Evolutionary conservation across 106 monocot species (phyloP), one percentile per base, ranked within the genome.

Genomic region (Phalaenopsis equestris): DNA sequence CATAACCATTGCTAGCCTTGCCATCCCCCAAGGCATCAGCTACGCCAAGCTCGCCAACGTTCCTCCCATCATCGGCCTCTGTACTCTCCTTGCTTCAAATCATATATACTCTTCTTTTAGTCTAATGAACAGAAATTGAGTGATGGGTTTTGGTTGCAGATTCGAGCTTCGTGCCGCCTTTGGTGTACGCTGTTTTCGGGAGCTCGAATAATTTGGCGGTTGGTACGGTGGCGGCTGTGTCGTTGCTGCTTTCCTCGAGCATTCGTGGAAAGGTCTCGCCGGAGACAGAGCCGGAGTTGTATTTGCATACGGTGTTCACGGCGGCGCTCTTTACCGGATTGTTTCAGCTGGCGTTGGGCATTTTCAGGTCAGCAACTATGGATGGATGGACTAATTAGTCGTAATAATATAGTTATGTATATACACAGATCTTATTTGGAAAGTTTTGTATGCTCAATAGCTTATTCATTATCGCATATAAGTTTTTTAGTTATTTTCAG

Each of bases 11-110:
- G 87, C 94, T 77, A 92, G 90, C 82, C 85, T 94, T 15, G 90
- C 94, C 67, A 91, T 94, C 65, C 94, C 94, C 16, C 97, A 98
- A 77, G 86, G 93, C 37, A 93, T 96, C 82, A 91, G 96, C 80
- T 93, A 96, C 67, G 96, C 96, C 11, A 70, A 82, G 55, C 96
- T 96, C 56, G 90, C 96, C 41, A 72, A 87, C 24, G 78, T 96
- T 30, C 96, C 93, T 12, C 86, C 96, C 42, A 84, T 96, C 81
- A 84, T 91, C 23, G 96, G 96, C 72, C 87, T 96, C 14, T 96
- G 96, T 96, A 86, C 82, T 23, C 12, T 10, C 17, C 36, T 61
- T 4, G 8, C 42, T 67, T 16, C 16, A 17, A 42, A 3, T 18
- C 3, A 38, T 17, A 21, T 65, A 19, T 14, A 19, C 16, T 42